Conservation (phyloP, 257 asterid species). For the Nicotiana undulata region DNA sequence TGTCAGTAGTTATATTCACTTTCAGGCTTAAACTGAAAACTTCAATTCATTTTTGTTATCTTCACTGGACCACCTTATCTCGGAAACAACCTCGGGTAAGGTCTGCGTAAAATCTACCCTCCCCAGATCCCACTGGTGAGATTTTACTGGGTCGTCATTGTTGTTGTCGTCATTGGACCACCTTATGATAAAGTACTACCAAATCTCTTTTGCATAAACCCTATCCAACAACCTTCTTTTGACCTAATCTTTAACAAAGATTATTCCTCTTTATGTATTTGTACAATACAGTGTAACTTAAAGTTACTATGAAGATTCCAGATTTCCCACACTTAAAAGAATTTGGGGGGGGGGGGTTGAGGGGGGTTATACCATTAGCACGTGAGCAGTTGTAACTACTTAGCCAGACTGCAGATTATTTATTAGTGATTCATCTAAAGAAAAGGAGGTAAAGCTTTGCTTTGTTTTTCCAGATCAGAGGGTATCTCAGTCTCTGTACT, state of each 20-base stretch:
- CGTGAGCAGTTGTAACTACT: constrained; percentile 38
- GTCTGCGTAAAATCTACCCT: too few species aligned
- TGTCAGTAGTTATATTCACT: background rate
- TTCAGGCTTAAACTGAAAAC: background rate
- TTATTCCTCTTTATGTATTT: constrained; percentile 27
- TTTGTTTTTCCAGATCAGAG: constrained; percentile 12
- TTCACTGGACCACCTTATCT: constrained; percentile 20
- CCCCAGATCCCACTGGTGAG: too few species aligned
- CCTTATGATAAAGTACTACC: background rate
- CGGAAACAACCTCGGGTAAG: too few species aligned
- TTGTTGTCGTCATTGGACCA: constrained; percentile 20
- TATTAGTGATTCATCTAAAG: background rate
- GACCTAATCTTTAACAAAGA: constrained; percentile 33
- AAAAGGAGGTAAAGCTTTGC: constrained; percentile 6
- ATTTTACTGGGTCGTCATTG: too few species aligned
- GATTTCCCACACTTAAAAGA: background rate
- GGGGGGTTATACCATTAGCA: constrained; percentile 16
- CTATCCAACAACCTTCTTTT: constrained; percentile 29
- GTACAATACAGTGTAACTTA: constrained; percentile 11
- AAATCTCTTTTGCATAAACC: constrained; percentile 23
- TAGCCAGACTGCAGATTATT: background rate
- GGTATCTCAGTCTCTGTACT: background rate
- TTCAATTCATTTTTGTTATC: constrained; percentile 1
- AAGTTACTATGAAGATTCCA: background rate
- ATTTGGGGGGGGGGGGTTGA: background rate